A percentile compares a stretch with the other conserved stretches of the same genome.
Conservation (phyloP, 2,329 filamentous ascomycete species). For the Rhynchosporium secalis region DNA sequence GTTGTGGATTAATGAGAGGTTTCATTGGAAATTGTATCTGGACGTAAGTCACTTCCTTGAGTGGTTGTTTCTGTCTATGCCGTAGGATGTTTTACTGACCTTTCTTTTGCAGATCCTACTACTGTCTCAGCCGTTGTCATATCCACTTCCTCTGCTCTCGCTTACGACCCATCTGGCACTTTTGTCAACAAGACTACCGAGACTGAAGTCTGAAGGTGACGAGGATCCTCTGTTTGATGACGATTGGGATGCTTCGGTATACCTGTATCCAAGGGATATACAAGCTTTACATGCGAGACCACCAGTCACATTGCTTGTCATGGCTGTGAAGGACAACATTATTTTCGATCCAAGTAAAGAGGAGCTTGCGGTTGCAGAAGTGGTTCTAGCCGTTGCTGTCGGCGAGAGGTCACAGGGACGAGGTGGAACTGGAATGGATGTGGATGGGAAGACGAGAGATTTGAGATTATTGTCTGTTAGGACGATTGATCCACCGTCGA, state of each 20-base stretch:
- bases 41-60: slow-evolving; percentile 63
- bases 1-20: slow-evolving; percentile 84
- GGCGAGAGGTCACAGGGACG: slow-evolving; percentile 46
- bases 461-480: slow-evolving; percentile 67
- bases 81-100: not conserved
- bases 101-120: slow-evolving; percentile 68
- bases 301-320: slow-evolving; percentile 86
- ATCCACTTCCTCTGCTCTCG: slow-evolving; percentile 88
- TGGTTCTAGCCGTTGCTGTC: slow-evolving; percentile 82
- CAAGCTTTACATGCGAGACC: slow-evolving; percentile 54
- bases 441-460: slow-evolving; percentile 38
- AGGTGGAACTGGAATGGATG: slow-evolving; percentile 45
- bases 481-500: slow-evolving; percentile 72
- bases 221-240: slow-evolving; percentile 98
- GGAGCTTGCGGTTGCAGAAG: slow-evolving; percentile 90
- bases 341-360: slow-evolving; percentile 92
- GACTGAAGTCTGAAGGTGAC: slow-evolving; percentile 83
- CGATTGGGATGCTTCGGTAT: slow-evolving; percentile 85
- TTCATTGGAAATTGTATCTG: slow-evolving; percentile 95
- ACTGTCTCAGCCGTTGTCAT: slow-evolving; percentile 88
- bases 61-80: not conserved
- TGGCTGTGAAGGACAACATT: slow-evolving; percentile 81
- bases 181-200: slow-evolving; percentile 79
- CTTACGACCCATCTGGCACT: slow-evolving; percentile 93
- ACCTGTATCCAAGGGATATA: slow-evolving; percentile 59